Conservation (phyloP, 345 rosid genomes). For the Aquilaria malaccensis region DNA sequence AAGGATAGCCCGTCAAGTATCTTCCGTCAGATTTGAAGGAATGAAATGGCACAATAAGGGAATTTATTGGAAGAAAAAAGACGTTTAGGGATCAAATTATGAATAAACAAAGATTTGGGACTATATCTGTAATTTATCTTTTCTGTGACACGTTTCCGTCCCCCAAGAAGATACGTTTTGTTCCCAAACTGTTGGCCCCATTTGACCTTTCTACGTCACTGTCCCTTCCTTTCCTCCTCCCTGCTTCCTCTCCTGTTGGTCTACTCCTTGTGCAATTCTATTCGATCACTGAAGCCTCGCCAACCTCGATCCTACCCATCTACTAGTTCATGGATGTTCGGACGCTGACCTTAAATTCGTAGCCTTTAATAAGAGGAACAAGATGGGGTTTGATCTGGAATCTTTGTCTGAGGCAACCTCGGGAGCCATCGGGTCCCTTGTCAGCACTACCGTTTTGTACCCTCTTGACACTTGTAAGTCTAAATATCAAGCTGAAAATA, state of each 20-base stretch:
- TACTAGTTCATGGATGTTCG: slow-evolving; percentile 7
- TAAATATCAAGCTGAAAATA: slow-evolving; percentile 76
- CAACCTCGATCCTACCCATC: background rate
- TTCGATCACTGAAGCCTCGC: background rate
- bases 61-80: too few relatives aligned
- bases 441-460: slow-evolving; percentile 69
- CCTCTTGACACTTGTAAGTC: slow-evolving; percentile 89
- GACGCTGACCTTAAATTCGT: background rate
- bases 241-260: background rate
- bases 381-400: slow-evolving; percentile 55
- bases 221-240: background rate
- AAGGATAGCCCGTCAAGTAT: too few relatives aligned
- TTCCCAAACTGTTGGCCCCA: background rate
- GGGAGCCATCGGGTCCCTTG: slow-evolving; percentile 71
- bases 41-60: too few relatives aligned
- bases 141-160: slow-evolving; percentile 14
- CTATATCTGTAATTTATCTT: too few relatives aligned
- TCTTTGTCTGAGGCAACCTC: slow-evolving; percentile 75
- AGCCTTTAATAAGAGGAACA: background rate
- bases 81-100: too few relatives aligned
- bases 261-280: background rate
- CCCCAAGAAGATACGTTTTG: slow-evolving; percentile 25
- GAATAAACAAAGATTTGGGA: too few relatives aligned
- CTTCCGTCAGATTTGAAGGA: too few relatives aligned
- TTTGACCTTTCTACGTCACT: slow-evolving; percentile 1